A percentile compares a stretch with the other conserved stretches of the same genome.
Conservation (phyloP, 257 asterid genomes). For the Rhazya stricta region DNA sequence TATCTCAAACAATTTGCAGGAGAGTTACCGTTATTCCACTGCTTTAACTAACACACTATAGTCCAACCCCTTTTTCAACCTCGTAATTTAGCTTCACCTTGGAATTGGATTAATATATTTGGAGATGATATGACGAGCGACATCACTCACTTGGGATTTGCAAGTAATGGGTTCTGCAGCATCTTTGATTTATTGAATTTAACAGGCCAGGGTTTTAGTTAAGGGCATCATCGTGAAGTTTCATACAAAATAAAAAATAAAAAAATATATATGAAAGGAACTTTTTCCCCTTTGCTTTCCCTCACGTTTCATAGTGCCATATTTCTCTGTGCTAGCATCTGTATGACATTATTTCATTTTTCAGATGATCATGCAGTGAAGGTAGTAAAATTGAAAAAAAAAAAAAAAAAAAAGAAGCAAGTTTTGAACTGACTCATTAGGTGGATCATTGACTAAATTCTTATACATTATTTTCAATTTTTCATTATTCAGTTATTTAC, state of each 20-base stretch:
- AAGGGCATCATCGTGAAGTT: neutral
- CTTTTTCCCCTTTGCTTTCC: neutral
- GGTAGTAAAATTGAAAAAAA: neutral
- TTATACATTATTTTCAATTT: neutral
- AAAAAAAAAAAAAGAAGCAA: neutral
- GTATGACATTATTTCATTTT: neutral
- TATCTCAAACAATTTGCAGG: neutral
- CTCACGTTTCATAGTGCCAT: neutral
- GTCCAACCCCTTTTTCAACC: neutral
- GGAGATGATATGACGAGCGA: neutral
- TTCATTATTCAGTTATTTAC: neutral
- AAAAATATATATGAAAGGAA: neutral
- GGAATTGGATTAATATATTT: neutral
- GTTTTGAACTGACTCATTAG: neutral
- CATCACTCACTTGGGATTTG: neutral
- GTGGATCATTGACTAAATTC: neutral
- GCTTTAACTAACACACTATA: neutral
- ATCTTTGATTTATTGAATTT: neutral
- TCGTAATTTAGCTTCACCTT: neutral
- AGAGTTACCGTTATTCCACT: neutral
- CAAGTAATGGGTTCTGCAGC: neutral
- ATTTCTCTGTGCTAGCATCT: neutral
- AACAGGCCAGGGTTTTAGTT: neutral
- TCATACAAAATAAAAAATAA: neutral
- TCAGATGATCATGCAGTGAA: neutral